Evolutionary conservation across 1,284 basidiomycete genomes (phyloP).

Genomic region (Psilocybe mexicana): DNA sequence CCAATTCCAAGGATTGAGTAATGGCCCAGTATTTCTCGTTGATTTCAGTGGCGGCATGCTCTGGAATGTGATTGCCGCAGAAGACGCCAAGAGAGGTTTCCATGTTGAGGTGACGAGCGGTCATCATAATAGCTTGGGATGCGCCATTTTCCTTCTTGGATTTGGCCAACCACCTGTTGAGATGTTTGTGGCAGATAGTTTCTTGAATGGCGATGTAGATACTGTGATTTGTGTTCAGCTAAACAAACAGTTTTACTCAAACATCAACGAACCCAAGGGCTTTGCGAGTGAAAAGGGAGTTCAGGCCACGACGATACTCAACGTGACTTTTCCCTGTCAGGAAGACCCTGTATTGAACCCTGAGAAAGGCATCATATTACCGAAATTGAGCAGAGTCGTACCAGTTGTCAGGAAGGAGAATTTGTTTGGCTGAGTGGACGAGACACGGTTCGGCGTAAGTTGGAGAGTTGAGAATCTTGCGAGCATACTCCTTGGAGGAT

Average conservation of each 20-base stretch:
- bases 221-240: slow-evolving; percentile 39
- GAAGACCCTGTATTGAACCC: slow-evolving; percentile 75
- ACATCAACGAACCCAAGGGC: slow-evolving; percentile 70
- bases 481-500: slow-evolving; percentile 85
- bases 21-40: slow-evolving; percentile 96
- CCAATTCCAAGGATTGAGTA: slow-evolving; percentile 92
- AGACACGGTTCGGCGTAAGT: slow-evolving; percentile 90
- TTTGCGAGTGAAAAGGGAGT: slow-evolving; percentile 92
- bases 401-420: slow-evolving; percentile 93
- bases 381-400: slow-evolving; percentile 31
- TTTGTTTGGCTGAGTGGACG: slow-evolving; percentile 89
- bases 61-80: slow-evolving; percentile 88
- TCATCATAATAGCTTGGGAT: slow-evolving; percentile 82
- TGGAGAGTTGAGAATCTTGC: slow-evolving; percentile 93
- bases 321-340: slow-evolving; percentile 92
- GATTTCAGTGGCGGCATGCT: slow-evolving; percentile 78
- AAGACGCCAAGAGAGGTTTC: slow-evolving; percentile 96
- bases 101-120: slow-evolving; percentile 94
- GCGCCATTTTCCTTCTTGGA: slow-evolving; percentile 47
- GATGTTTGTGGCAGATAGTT: slow-evolving; percentile 77
- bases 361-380: not conserved
- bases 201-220: slow-evolving; percentile 92
- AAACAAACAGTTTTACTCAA: slow-evolving; percentile 3
- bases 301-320: slow-evolving; percentile 92
- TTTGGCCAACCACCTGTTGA: slow-evolving; percentile 70